phyloP scores from a whole-genome alignment of 345 rosid genomes.

The Linum usitatissimum region DNA sequence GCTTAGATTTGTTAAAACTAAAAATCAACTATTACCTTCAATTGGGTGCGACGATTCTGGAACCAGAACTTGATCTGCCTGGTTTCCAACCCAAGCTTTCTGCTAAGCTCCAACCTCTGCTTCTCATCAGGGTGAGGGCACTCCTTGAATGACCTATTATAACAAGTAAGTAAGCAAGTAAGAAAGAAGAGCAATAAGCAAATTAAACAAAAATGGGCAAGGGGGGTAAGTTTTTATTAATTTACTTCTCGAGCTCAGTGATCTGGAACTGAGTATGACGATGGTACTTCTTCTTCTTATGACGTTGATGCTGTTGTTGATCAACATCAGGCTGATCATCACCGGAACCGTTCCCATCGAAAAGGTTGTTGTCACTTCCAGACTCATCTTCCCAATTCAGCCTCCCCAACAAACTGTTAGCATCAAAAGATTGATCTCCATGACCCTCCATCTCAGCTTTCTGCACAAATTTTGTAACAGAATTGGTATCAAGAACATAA shows the following conservation, averaged over 20 bases:
- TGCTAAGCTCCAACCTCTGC: slow-evolving; percentile 47
- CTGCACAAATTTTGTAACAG: slow-evolving; percentile 17
- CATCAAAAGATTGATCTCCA: slow-evolving; percentile 31
- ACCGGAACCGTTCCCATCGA: slow-evolving; percentile 42
- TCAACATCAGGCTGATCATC: slow-evolving; percentile 36
- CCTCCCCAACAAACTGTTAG: slow-evolving; percentile 23
- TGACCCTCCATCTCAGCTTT: slow-evolving; percentile 33
- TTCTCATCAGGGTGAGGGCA: slow-evolving; percentile 71
- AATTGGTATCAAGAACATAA: no score
- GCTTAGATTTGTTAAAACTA: background rate
- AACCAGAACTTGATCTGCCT: slow-evolving; percentile 78
- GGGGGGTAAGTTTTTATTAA: background rate
- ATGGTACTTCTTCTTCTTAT: slow-evolving; percentile 44
- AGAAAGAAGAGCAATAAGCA: background rate
- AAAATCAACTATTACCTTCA: slow-evolving; percentile 37
- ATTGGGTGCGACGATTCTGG: slow-evolving; percentile 69
- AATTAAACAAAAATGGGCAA: background rate
- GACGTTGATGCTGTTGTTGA: slow-evolving; percentile 22
- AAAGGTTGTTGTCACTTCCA: slow-evolving; percentile 31
- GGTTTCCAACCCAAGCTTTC: slow-evolving; percentile 39
- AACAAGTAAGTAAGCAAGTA: slow-evolving; percentile 3
- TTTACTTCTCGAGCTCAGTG: slow-evolving; percentile 69
- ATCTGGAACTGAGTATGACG: slow-evolving; percentile 68
- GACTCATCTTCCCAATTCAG: slow-evolving; percentile 36
- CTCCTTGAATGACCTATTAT: slow-evolving; percentile 44